These are phyloP conservation scores for Penicillium sp. DNA, from an alignment of 2,329 filamentous ascomycete genomes.

Conservation along the genomic window DNA sequence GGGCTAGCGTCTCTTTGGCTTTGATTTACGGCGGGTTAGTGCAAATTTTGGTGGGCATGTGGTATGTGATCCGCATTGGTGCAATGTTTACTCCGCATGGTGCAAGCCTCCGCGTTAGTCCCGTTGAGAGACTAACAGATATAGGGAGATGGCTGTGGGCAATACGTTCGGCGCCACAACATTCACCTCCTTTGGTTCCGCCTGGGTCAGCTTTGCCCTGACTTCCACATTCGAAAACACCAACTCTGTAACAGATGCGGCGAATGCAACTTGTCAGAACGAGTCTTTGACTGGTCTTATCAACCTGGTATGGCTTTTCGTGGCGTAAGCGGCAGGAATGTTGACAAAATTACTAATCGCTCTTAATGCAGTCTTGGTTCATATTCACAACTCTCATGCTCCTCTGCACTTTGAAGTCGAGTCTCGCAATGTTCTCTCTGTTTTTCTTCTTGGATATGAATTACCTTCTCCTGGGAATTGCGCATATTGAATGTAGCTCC, in stretches of 20 bases:
- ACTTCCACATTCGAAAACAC: slow-evolving; percentile 15
- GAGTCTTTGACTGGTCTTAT: slow-evolving; percentile 21
- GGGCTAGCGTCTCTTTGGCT: slow-evolving; percentile 12
- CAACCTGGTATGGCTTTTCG: slow-evolving; percentile 17
- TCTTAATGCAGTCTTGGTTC: slow-evolving; percentile 19
- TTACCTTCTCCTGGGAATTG: slow-evolving; percentile 23
- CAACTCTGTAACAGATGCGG: background rate
- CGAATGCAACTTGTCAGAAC: slow-evolving; percentile 4
- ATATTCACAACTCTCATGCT: slow-evolving; percentile 27
- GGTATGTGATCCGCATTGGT: slow-evolving; percentile 11
- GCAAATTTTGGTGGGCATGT: slow-evolving; percentile 23
- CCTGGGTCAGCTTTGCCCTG: slow-evolving; percentile 21
- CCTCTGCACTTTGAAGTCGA: slow-evolving; percentile 21
- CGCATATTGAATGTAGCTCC: slow-evolving; percentile 15
- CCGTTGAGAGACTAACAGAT: background rate
- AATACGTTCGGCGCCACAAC: slow-evolving; percentile 26
- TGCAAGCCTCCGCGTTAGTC: background rate
- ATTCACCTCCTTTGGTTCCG: slow-evolving; percentile 23
- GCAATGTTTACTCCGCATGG: background rate
- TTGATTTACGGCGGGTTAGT: slow-evolving; percentile 20
- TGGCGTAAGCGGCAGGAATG: background rate
- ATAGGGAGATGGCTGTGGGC: slow-evolving; percentile 23
- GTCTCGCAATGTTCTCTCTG: slow-evolving; percentile 20
- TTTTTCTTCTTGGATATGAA: slow-evolving; percentile 28
- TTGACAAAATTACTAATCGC: background rate